Evolutionary conservation across 208 protist genomes (phyloP).

Genomic region (Leishmania martiniquensis): DNA sequence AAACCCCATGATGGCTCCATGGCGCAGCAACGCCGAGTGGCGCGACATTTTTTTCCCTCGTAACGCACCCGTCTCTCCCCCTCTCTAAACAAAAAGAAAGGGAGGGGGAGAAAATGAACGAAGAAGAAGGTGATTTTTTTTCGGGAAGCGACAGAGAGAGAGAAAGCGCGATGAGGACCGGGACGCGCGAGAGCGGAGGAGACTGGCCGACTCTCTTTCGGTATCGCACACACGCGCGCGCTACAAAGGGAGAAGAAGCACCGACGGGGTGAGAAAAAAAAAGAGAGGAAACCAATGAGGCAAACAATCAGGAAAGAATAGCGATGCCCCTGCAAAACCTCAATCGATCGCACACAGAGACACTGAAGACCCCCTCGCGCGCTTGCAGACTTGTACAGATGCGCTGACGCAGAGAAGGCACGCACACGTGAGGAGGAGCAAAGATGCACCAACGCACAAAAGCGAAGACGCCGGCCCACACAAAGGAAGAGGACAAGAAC

Average conservation of each 20-base stretch:
- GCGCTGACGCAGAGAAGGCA: neutral
- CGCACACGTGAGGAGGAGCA: neutral
- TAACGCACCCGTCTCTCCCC: neutral
- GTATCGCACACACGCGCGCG: neutral
- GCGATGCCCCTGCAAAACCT: neutral
- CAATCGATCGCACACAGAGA: neutral
- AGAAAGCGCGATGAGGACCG: neutral
- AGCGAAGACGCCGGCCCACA: too few species aligned
- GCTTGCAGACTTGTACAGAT: neutral
- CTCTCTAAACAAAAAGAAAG: too few species aligned
- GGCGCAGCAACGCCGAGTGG: neutral
- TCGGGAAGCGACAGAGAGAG: too few species aligned
- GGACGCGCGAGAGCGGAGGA: neutral
- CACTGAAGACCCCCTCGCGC: too few species aligned
- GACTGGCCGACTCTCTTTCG: neutral
- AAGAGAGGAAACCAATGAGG: neutral
- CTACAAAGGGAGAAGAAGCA: neutral
- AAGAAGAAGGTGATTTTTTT: too few species aligned
- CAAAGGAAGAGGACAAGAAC: neutral
- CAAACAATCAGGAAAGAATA: neutral
- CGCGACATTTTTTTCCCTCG: neutral
- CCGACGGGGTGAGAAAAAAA: neutral
- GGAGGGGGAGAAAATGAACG: neutral
- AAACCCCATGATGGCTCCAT: constrained; percentile 2
- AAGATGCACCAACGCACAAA: neutral